Evolutionary conservation across 208 protist species (phyloP), one percentile per base, ranked within the genome.

Genomic region (Trypanosoma avium): DNA sequence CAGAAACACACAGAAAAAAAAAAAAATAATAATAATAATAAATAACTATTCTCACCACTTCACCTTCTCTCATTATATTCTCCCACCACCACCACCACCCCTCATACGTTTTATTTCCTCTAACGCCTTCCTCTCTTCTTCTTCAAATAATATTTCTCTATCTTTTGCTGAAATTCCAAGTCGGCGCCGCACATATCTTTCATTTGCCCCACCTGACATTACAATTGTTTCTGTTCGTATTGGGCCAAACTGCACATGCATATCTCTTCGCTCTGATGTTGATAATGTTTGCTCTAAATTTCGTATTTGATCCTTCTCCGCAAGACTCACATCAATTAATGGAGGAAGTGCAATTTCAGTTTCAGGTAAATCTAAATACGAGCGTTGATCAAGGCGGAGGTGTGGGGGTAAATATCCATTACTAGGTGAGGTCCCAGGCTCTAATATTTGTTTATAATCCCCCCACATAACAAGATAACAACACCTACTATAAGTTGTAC

Each of bases 321-420:
- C 73, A 3, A 90, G 17, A 19, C 65, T 78, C 3, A 92, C 74
- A 53, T 94, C 88, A 53, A 94, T 81, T 42, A 86, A 19, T 5
- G 89, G 89, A 22, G 89, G 81, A 54, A 91, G 49, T 5, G 89
- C 89, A n/a, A 95, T 70, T 67, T 95, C 83, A 1, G 86, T 95
- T 0, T 70, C 66, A 4, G 75, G 67, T 45, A 88, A 74, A 50
- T 95, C 89, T 2, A 95, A 67, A 55, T 95, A 95, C 3, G 83
- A 91, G n/a, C 42, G 61, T 38, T 63, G 45, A 38, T 95, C 89
- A 4, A 95, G 82, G 7, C 89, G 82, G 12, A 95, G 72, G 65
- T 95, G 89, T 0, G 86, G 89, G 0, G 86, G 89, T 13, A 95
- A 70, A 52, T 81, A 63, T 3, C 63, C 72, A 67, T 95, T 95